A percentile compares a stretch with the other conserved stretches of the same genome.
Evolutionary conservation across 2,329 filamentous ascomycete species (phyloP).

Genomic region (Lecanicillium sp.): DNA sequence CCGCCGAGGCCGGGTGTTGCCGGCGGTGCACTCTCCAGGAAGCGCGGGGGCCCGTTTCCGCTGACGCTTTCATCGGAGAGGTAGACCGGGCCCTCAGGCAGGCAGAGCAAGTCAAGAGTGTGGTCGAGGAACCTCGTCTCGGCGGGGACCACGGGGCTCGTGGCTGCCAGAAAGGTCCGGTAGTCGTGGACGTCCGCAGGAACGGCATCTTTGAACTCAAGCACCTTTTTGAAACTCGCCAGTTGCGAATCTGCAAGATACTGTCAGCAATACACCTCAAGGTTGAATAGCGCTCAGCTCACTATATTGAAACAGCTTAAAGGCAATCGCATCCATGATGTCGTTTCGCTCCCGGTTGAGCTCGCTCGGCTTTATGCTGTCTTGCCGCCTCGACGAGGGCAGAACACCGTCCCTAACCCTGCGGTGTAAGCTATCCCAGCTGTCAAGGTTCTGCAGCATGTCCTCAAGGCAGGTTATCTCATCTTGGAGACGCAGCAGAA

Average conservation of each 20-base stretch:
- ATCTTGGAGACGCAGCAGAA: constrained; percentile 79
- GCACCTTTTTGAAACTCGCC: neutral
- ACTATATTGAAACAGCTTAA: constrained; percentile 65
- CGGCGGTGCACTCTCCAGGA: constrained; percentile 3
- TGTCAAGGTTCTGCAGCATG: constrained; percentile 64
- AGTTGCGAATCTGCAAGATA: constrained; percentile 32
- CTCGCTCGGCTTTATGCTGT: constrained; percentile 48
- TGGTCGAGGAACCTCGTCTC: constrained; percentile 57
- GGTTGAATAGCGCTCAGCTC: constrained; percentile 23
- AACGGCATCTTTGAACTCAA: neutral
- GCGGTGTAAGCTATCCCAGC: constrained; percentile 43
- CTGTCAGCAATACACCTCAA: neutral
- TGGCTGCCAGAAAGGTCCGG: constrained; percentile 48
- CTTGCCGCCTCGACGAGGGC: constrained; percentile 55
- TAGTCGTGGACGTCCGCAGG: constrained; percentile 31
- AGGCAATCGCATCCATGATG: constrained; percentile 55
- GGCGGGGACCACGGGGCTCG: constrained; percentile 48
- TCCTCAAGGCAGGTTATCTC: constrained; percentile 77
- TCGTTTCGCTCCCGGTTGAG: constrained; percentile 56
- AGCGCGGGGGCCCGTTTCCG: neutral
- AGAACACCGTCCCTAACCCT: constrained; percentile 37
- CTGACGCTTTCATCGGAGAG: constrained; percentile 2
- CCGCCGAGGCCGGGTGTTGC: no score
- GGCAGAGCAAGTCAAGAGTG: constrained; percentile 47
- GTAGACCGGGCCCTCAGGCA: constrained; percentile 16